Evolutionary conservation across 73 alveolate species (phyloP).

Genomic region (Paramecium sexaurelia): DNA sequence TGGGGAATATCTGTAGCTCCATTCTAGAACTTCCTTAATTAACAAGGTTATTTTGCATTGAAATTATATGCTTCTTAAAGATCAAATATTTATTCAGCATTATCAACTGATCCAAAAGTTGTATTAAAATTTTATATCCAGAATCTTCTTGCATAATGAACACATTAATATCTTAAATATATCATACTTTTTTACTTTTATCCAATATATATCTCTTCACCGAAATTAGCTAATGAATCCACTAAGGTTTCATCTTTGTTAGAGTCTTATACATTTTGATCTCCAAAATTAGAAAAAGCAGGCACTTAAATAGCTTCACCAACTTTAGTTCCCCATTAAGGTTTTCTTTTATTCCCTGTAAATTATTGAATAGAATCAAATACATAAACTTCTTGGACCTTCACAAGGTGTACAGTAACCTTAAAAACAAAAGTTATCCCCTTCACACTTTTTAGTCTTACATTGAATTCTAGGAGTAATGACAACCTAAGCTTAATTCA

Average conservation of each 20-base stretch:
- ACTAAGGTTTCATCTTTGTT: not conserved
- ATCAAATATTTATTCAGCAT: conserved; percentile 39
- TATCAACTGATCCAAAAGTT: not conserved
- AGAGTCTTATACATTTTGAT: not conserved
- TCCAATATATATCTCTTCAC: conserved; percentile 22
- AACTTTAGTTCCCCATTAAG: conserved; percentile 19
- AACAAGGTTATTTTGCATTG: not conserved
- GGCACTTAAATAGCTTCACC: not conserved
- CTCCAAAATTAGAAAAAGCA: conserved; percentile 31
- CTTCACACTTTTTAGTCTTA: not conserved
- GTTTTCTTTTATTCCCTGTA: not conserved
- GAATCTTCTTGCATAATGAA: conserved; percentile 44
- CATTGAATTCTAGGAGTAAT: not conserved
- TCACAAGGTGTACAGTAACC: conserved; percentile 8
- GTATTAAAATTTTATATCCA: not conserved
- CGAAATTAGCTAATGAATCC: not conserved
- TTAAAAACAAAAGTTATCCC: conserved; percentile 13
- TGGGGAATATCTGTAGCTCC: not conserved
- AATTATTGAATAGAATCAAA: not conserved
- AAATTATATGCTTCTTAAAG: not conserved
- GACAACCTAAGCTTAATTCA: not conserved
- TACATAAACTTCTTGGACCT: not conserved
- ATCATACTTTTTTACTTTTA: not conserved
- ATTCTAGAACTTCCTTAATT: not conserved
- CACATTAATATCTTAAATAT: conserved; percentile 42